phyloP scores from a whole-genome alignment of 1,284 basidiomycete species.

The Cryptococcus sp. region DNA sequence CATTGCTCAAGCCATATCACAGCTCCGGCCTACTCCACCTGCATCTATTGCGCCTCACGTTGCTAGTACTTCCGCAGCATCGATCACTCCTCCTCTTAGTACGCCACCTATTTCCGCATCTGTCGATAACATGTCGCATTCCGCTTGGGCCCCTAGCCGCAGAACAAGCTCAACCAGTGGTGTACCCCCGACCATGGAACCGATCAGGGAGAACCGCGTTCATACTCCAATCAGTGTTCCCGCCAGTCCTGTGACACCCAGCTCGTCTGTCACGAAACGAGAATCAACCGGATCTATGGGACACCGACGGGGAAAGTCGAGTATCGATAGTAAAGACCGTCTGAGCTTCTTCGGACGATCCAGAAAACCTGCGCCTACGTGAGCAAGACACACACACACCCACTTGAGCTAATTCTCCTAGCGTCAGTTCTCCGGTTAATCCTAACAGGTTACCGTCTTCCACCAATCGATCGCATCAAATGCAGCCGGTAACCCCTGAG shows the following conservation, averaged over 20 bases:
- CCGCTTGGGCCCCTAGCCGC: slow-evolving; percentile 28
- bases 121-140: slow-evolving; percentile 18
- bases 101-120: slow-evolving; percentile 16
- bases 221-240: slow-evolving; percentile 22
- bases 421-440: slow-evolving; percentile 4
- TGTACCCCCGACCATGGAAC: slow-evolving; percentile 20
- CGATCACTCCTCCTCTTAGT: slow-evolving; percentile 16
- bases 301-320: slow-evolving; percentile 43
- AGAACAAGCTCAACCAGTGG: slow-evolving; percentile 30
- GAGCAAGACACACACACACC: slow-evolving; percentile 45
- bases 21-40: slow-evolving; percentile 61
- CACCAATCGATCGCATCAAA: slow-evolving; percentile 17
- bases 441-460: slow-evolving; percentile 15
- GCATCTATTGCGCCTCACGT: slow-evolving; percentile 18
- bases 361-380: slow-evolving; percentile 70
- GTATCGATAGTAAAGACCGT: slow-evolving; percentile 46
- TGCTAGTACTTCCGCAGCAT: slow-evolving; percentile 25
- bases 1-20: slow-evolving; percentile 89
- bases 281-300: slow-evolving; percentile 41
- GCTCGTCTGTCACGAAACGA: slow-evolving; percentile 30
- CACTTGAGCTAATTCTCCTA: background rate
- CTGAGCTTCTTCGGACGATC: slow-evolving; percentile 66
- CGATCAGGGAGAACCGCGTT: slow-evolving; percentile 23
- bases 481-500: slow-evolving; percentile 30
- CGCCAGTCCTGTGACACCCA: slow-evolving; percentile 35